Evolutionary conservation across 352 stramenopile genomes (phyloP).

Genomic region (Phytophthora capsici): DNA sequence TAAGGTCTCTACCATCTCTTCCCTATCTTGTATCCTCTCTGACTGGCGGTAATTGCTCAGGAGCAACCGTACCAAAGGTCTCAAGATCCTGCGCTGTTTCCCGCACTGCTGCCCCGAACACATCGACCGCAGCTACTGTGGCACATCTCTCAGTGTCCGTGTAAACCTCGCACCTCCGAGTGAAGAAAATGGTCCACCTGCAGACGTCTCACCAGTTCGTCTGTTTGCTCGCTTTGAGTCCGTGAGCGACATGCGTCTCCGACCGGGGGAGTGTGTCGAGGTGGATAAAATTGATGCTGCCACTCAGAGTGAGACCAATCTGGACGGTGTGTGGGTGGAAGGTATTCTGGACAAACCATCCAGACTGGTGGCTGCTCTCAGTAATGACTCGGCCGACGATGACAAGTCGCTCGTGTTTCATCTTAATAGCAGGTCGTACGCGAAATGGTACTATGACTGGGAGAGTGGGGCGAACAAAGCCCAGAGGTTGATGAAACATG

Average conservation of each 20-base stretch:
- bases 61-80: constrained; percentile 72
- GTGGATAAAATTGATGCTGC: constrained; percentile 38
- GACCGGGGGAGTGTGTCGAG: constrained; percentile 50
- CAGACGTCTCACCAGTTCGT: background rate
- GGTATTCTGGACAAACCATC: constrained; percentile 50
- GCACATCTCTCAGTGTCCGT: constrained; percentile 54
- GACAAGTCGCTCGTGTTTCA: constrained; percentile 46
- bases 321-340: constrained; percentile 60
- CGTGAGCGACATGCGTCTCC: constrained; percentile 39
- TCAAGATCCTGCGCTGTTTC: constrained; percentile 76
- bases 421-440: constrained; percentile 52
- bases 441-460: constrained; percentile 73
- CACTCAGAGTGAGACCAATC: constrained; percentile 58
- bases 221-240: constrained; percentile 49
- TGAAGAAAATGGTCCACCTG: background rate
- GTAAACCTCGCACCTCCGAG: background rate
- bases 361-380: constrained; percentile 28
- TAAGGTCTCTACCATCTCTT: constrained; percentile 10
- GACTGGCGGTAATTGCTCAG: constrained; percentile 11
- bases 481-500: constrained; percentile 68
- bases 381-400: constrained; percentile 9
- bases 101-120: constrained; percentile 75
- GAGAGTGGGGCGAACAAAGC: constrained; percentile 71
- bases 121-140: constrained; percentile 77
- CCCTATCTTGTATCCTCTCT: no score